A percentile compares a stretch with the other conserved stretches of the same genome.
phyloP scores from a whole-genome alignment of 1,284 basidiomycete species.

The Leccinum huronense region DNA sequence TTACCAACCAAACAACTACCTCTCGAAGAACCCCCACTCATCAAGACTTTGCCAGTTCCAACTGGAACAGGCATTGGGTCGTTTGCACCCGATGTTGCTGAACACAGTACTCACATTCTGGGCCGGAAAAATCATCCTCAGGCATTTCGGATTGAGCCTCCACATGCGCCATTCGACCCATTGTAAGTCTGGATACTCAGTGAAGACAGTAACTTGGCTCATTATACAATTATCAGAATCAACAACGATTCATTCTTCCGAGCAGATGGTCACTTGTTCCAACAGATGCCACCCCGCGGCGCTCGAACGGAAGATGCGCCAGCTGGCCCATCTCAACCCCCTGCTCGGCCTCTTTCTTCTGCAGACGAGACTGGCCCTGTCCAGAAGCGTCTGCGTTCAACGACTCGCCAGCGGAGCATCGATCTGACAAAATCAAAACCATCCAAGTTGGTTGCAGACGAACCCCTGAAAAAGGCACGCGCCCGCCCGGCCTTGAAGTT shows the following conservation, averaged over 20 bases:
- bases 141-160: slow-evolving; percentile 55
- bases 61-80: slow-evolving; percentile 64
- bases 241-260: slow-evolving; percentile 60
- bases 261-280: slow-evolving; percentile 59
- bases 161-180: slow-evolving; percentile 55
- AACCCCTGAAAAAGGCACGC: slow-evolving; percentile 80
- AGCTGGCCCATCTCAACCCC: slow-evolving; percentile 43
- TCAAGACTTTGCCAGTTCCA: slow-evolving; percentile 41
- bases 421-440: slow-evolving; percentile 44
- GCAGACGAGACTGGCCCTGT: slow-evolving; percentile 76
- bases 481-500: slow-evolving; percentile 74
- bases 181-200: slow-evolving; percentile 45
- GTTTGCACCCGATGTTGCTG: slow-evolving; percentile 71
- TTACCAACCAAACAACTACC: slow-evolving; percentile 52
- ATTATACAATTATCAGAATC: slow-evolving; percentile 39
- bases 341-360: slow-evolving; percentile 68
- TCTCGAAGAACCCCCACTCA: slow-evolving; percentile 49
- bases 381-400: slow-evolving; percentile 69
- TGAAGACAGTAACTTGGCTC: slow-evolving; percentile 7
- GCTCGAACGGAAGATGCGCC: slow-evolving; percentile 37
- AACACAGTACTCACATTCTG: slow-evolving; percentile 52
- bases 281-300: slow-evolving; percentile 43
- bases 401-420: slow-evolving; percentile 53
- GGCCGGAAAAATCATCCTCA: slow-evolving; percentile 51
- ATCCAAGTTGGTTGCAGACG: slow-evolving; percentile 59